phyloP scores from a whole-genome alignment of 495 filamentous ascomycete species.

The Penicillium arizonense region DNA sequence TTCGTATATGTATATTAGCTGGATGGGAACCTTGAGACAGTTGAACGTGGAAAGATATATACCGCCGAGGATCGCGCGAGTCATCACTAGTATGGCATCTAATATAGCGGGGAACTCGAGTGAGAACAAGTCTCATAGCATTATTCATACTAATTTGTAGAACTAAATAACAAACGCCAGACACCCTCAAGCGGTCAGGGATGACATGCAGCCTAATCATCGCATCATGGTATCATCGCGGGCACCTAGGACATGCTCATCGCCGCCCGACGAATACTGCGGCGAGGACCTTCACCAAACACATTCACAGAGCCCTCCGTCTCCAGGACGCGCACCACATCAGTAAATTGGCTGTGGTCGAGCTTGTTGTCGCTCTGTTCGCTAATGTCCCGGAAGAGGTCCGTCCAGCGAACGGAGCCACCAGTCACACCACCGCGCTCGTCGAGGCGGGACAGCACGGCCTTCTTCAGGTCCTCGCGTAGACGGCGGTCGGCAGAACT shows the following conservation, averaged over 20 bases:
- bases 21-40: too few species aligned
- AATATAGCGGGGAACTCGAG: too few species aligned
- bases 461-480: constrained; percentile 81
- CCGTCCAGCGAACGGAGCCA: constrained; percentile 71
- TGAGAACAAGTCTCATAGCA: background rate
- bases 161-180: constrained; percentile 3
- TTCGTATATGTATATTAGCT: too few species aligned
- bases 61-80: too few species aligned
- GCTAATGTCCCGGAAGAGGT: constrained; percentile 68
- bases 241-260: constrained; percentile 16
- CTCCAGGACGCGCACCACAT: constrained; percentile 76
- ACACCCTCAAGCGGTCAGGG: constrained; percentile 2
- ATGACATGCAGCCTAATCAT: constrained; percentile 20
- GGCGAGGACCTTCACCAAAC: constrained; percentile 79
- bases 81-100: too few species aligned
- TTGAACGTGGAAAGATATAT: too few species aligned
- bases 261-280: constrained; percentile 66
- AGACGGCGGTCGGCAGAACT: constrained; percentile 77
- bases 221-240: constrained; percentile 17
- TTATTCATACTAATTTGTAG: constrained; percentile 1
- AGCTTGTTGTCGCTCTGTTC: constrained; percentile 74
- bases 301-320: constrained; percentile 81
- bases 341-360: constrained; percentile 75
- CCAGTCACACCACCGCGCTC: constrained; percentile 61
- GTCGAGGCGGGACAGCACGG: constrained; percentile 69